Evolutionary conservation across 495 filamentous ascomycete genomes (phyloP), one percentile per base, ranked within the genome.

Genomic region (Xylaria acuta): DNA sequence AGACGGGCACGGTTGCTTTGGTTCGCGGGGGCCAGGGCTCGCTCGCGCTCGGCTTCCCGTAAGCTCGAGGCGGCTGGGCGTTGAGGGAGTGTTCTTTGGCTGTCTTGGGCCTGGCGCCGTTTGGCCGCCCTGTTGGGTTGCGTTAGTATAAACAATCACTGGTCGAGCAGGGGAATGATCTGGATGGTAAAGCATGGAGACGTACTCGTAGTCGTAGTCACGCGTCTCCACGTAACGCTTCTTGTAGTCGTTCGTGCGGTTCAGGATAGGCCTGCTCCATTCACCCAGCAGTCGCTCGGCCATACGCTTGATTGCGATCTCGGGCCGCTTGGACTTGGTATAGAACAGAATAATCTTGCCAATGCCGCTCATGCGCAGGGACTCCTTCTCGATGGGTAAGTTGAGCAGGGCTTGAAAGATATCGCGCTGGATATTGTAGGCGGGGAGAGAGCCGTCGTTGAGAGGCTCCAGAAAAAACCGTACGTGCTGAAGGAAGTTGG

Each of bases 391-490:
- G 76, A 98, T 93, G 16, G 93, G 92, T 0, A 99, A 87, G 73
- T 89, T 91, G 36, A 86, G 87, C 41, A 99, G 84, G 7, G 92
- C 90, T 45, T 89, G 88, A 82, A 99, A 94, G 69, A 99, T 88
- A 74, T 98, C 94, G 60, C 93, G 93, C 84, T 99, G 97, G 78
- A 99, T 98, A 77, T 93, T 94, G 84, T 97, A 98, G 34, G 96
- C 95, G 0, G 97, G 96, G 34, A 99, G 85, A 56, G 92, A 92
- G 72, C 95, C 96, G 77, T 97, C 94, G 71, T 94, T 92, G 53
- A 98, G 88, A 5, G 97, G 97, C 78, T 99, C 97, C 16, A 99
- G 90, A 89, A 98, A 98, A 88, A 95, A 97, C 76, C 93, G 92
- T 74, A 99, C 94, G 3, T 94, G 93, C 80, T 97, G 93, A 40